phyloP scores from a whole-genome alignment of 768 basidiomycete genomes.

The Holtermannia corniformis region DNA sequence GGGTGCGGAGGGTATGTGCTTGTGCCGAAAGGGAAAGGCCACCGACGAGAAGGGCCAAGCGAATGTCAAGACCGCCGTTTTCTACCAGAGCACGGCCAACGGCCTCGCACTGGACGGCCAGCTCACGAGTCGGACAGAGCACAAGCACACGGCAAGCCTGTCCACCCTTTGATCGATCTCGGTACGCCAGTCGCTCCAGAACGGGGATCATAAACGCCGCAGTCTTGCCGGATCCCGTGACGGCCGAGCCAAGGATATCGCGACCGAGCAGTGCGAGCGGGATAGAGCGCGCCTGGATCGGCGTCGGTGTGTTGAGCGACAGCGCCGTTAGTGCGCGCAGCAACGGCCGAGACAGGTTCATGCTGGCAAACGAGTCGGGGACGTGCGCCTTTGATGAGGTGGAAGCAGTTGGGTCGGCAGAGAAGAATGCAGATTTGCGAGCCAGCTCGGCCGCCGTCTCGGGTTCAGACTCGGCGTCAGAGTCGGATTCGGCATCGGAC shows the following conservation, averaged over 20 bases:
- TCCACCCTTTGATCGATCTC: constrained; percentile 77
- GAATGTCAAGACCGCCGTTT: constrained; percentile 55
- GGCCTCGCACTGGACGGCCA: constrained; percentile 91
- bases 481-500: constrained; percentile 35
- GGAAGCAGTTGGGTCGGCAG: constrained; percentile 48
- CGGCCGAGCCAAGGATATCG: constrained; percentile 89
- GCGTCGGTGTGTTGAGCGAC: constrained; percentile 73
- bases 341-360: constrained; percentile 92
- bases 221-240: constrained; percentile 97
- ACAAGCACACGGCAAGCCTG: constrained; percentile 62
- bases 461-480: constrained; percentile 23
- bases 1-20: constrained; percentile 68
- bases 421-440: constrained; percentile 79
- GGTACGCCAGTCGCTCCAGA: constrained; percentile 79
- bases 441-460: constrained; percentile 51
- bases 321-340: constrained; percentile 80
- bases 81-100: constrained; percentile 72
- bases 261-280: constrained; percentile 89
- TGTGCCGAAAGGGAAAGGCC: constrained; percentile 89
- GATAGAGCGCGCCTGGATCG: constrained; percentile 88
- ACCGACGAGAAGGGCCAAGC: constrained; percentile 86
- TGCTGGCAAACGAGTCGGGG: constrained; percentile 66
- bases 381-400: constrained; percentile 48
- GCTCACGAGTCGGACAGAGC: constrained; percentile 86
- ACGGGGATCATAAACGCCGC: constrained; percentile 94